phyloP scores from a whole-genome alignment of 495 filamentous ascomycete genomes.

The Neurospora sp. region DNA sequence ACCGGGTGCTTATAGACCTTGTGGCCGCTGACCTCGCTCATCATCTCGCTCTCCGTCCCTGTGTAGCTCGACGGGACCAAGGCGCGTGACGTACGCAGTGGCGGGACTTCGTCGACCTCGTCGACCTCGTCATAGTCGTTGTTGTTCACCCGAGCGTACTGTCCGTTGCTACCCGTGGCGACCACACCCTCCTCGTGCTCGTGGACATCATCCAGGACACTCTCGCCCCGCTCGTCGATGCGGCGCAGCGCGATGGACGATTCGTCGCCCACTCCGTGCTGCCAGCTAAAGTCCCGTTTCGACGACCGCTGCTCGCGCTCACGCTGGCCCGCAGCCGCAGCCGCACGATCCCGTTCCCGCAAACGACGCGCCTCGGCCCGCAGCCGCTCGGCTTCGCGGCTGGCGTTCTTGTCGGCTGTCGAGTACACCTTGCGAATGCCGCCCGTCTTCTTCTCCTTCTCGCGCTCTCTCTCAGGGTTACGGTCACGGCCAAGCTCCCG shows the following conservation, averaged over 20 bases:
- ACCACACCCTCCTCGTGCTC: conserved; percentile 6
- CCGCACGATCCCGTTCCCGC: conserved; percentile 29
- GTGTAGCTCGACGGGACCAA: conserved; percentile 13
- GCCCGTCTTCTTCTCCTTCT: conserved; percentile 18
- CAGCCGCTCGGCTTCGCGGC: conserved; percentile 35
- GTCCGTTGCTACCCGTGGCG: neutral
- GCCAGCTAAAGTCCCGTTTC: conserved; percentile 41
- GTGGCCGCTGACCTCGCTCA: conserved; percentile 53
- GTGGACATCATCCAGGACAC: neutral
- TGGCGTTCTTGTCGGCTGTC: conserved; percentile 34
- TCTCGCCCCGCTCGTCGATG: conserved; percentile 16
- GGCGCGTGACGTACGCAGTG: conserved; percentile 32
- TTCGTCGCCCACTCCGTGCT: conserved; percentile 28
- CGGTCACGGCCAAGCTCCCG: neutral
- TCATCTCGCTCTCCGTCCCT: conserved; percentile 41
- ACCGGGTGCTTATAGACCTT: conserved; percentile 75
- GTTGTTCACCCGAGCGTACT: neutral
- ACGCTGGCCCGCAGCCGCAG: conserved; percentile 8
- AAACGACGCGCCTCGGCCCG: conserved; percentile 38
- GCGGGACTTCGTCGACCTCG: neutral
- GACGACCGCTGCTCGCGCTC: neutral
- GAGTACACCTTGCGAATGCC: conserved; percentile 48
- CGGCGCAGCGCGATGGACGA: conserved; percentile 17
- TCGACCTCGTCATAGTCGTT: neutral
- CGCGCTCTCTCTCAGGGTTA: neutral